These are phyloP conservation scores for Pulveroboletus ravenelii DNA, from an alignment of 768 basidiomycete genomes.

Conservation along the genomic window DNA sequence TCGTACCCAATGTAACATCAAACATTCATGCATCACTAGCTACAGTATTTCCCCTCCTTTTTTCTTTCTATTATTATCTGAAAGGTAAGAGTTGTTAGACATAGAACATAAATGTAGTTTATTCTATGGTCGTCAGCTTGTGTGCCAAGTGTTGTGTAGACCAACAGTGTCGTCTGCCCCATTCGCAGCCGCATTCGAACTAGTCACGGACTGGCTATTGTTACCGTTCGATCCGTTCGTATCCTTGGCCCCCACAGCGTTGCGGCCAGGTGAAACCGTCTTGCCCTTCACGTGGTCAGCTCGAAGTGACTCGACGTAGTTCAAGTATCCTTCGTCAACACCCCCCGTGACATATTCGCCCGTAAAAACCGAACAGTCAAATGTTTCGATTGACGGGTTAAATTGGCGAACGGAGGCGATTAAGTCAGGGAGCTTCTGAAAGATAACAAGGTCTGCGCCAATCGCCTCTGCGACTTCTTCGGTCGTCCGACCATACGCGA, in stretches of 20 bases:
- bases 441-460: constrained; percentile 94
- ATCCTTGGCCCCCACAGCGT: constrained; percentile 34
- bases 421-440: constrained; percentile 88
- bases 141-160: constrained; percentile 67
- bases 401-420: constrained; percentile 79
- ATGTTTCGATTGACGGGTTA: constrained; percentile 68
- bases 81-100: background rate
- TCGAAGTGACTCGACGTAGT: constrained; percentile 66
- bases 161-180: constrained; percentile 75
- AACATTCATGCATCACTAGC: constrained; percentile 9
- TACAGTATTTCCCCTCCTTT: background rate
- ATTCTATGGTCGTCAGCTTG: constrained; percentile 23
- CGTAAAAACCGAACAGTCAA: constrained; percentile 98
- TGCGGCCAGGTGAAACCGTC: constrained; percentile 28
- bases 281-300: constrained; percentile 78
- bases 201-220: constrained; percentile 21
- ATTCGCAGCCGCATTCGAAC: constrained; percentile 45
- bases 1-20: constrained; percentile 14
- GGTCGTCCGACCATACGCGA: constrained; percentile 73
- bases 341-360: constrained; percentile 96
- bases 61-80: constrained; percentile 7
- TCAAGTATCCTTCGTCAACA: constrained; percentile 78
- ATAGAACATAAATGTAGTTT: constrained; percentile 1
- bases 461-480: constrained; percentile 74
- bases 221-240: constrained; percentile 17